These are phyloP conservation scores for Puccinia polysora DNA, from an alignment of 1,284 basidiomycete genomes.

Conservation along the genomic window DNA sequence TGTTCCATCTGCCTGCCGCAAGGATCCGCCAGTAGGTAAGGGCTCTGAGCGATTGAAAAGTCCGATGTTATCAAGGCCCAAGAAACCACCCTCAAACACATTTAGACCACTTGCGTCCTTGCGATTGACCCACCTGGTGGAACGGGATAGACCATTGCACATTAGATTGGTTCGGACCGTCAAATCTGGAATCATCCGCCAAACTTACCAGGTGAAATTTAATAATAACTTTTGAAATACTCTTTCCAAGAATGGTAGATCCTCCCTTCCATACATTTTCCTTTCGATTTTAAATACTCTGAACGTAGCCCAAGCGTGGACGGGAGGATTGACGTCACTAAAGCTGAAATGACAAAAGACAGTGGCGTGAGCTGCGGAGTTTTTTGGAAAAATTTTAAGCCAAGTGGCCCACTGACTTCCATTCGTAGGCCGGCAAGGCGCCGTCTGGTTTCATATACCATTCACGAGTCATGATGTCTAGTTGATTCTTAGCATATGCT, in stretches of 20 bases:
- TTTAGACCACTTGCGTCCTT: constrained; percentile 92
- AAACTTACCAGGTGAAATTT: constrained; percentile 87
- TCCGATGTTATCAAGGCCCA: constrained; percentile 96
- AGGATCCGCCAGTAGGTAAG: constrained; percentile 79
- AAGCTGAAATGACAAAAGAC: constrained; percentile 15
- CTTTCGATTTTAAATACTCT: constrained; percentile 97
- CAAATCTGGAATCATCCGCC: too few species aligned
- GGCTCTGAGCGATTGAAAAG: constrained; percentile 97
- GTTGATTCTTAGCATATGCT: constrained; percentile 91
- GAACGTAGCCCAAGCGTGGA: constrained; percentile 74
- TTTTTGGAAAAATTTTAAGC: constrained; percentile 35
- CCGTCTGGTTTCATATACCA: constrained; percentile 99
- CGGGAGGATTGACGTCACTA: constrained; percentile 54
- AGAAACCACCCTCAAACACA: constrained; percentile 96
- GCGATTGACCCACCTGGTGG: constrained; percentile 91
- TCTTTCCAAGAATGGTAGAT: constrained; percentile 85
- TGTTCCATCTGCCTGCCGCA: constrained; percentile 95
- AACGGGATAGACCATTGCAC: neutral
- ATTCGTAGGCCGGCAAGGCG: constrained; percentile 95
- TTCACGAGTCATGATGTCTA: constrained; percentile 89
- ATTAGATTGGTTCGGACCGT: neutral
- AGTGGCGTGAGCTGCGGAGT: too few species aligned
- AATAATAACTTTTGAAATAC: constrained; percentile 96
- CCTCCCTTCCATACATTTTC: constrained; percentile 84
- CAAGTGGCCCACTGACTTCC: constrained; percentile 70